phyloP scores from a whole-genome alignment of 1,284 basidiomycete genomes.

The Rhodotorula sp. region DNA sequence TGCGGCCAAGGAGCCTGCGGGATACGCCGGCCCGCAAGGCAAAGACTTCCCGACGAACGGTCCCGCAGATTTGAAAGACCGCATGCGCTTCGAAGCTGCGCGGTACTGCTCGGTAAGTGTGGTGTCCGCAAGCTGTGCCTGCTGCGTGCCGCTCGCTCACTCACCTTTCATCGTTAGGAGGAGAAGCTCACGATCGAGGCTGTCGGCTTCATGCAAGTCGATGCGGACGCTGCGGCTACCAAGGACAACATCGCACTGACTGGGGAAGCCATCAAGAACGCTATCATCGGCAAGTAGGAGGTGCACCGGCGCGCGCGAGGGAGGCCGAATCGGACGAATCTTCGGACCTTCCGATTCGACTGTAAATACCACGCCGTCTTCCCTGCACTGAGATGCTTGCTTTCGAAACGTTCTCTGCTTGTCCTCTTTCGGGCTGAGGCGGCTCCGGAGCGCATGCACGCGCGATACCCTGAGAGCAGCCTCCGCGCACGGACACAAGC shows the following conservation, averaged over 20 bases:
- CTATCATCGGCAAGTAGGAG: constrained; percentile 19
- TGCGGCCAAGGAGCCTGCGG: constrained; percentile 11
- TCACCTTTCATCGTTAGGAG: not conserved
- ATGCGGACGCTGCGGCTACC: constrained; percentile 4
- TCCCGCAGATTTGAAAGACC: constrained; percentile 23
- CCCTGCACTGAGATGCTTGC: no score
- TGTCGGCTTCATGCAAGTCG: constrained; percentile 24
- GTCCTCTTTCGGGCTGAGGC: not conserved
- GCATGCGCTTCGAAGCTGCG: constrained; percentile 4
- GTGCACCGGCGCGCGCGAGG: not conserved
- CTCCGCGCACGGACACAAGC: no score
- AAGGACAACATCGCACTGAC: constrained; percentile 26
- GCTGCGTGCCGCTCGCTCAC: no score
- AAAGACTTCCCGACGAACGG: constrained; percentile 14
- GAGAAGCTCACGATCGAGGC: constrained; percentile 23
- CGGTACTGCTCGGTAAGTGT: constrained; percentile 14
- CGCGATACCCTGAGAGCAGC: not conserved
- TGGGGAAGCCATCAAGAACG: constrained; percentile 21
- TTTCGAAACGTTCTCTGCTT: not conserved
- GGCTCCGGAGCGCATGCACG: not conserved
- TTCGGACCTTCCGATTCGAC: no score
- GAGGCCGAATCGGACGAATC: not conserved
- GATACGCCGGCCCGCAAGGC: constrained; percentile 7
- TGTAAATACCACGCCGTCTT: no score
- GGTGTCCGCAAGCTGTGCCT: no score